Evolutionary conservation across 805 yeast genomes (phyloP), one percentile per base, ranked within the genome.

Genomic region (Candida boleticola): DNA sequence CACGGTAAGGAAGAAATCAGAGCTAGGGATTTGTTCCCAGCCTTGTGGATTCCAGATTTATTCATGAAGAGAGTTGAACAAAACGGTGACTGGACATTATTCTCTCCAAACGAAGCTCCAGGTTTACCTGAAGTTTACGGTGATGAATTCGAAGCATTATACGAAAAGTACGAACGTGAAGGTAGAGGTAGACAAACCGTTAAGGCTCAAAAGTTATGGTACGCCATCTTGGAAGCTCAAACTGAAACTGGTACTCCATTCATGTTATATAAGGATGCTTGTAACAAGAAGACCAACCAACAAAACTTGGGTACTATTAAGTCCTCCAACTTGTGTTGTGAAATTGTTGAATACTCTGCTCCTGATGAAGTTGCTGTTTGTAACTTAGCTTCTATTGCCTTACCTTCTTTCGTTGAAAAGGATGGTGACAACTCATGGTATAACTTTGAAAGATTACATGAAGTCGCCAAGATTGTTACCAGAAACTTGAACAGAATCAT

Each of bases 221-320:
- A 77, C 50, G 67, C 80, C 29, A 75, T 78, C 39, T 67, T 78
- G 57, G 82, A 77, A 57, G 79, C 82, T 19, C 83, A 78, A 60
- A 78, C 83, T 37, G 83, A 78, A 61, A 78, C 83, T 26, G 83
- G 83, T 57, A 77, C 81, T 38, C 83, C 83, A 35, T 78, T 77
- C 65, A 77, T 78, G 82, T 65, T 78, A 52, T 78, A 78, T 66
- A 78, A 78, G 60, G 83, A 78, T 62, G 79, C 83, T 11, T 78
- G 83, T 62, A 78, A 78, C 63, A 52, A 60, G 50, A 78, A 78
- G 62, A 66, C 82, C 41, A 78, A 78, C 63, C 83, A 78, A 60
- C 71, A 77, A 71, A 78, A 78, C 60, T 67, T 78, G 58, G 83
- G 83, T 53, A 61, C 71, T 31, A 78, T 78, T 58, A 78, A 78